Conservation (phyloP, 192 early-diverging fungal species). For the Gigaspora rosea region DNA sequence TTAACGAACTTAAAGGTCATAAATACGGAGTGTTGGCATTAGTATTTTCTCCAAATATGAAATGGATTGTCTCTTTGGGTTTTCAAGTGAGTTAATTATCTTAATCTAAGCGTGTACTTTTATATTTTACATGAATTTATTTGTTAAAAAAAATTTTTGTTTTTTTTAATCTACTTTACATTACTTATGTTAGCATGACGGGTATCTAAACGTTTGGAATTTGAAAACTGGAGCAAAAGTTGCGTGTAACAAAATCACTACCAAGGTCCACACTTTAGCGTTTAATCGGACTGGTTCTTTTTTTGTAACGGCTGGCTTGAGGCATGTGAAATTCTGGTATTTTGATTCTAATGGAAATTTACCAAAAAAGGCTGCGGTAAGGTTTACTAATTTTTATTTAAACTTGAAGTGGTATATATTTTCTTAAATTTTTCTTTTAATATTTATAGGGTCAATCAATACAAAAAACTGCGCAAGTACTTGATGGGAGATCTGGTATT, state of each 20-base stretch:
- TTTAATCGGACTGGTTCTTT: conserved; percentile 65
- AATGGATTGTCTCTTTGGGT: conserved; percentile 73
- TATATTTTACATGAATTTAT: not conserved
- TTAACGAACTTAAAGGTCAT: conserved; percentile 70
- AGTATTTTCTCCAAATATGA: conserved; percentile 71
- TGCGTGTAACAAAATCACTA: conserved; percentile 65
- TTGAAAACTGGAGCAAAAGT: conserved; percentile 65
- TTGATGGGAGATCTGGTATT: conserved; percentile 71
- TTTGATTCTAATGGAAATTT: conserved; percentile 50
- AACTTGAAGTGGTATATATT: not conserved
- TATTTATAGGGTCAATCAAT: conserved; percentile 10
- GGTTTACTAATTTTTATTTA: not conserved
- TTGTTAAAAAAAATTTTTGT: not conserved
- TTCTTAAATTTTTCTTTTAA: not conserved
- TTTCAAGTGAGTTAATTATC: conserved; percentile 55
- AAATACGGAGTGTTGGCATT: conserved; percentile 75
- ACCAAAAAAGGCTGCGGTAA: conserved; percentile 37
- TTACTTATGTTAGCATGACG: conserved; percentile 65
- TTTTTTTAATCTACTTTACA: conserved; percentile 6
- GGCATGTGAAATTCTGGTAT: conserved; percentile 84
- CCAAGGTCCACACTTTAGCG: conserved; percentile 60
- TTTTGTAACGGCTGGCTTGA: conserved; percentile 77
- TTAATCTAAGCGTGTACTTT: not conserved
- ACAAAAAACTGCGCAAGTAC: conserved; percentile 40
- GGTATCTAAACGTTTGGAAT: conserved; percentile 82